phyloP scores from a whole-genome alignment of 2,329 filamentous ascomycete genomes.

The Ophiognomonia clavigignenti-juglandacearum region DNA sequence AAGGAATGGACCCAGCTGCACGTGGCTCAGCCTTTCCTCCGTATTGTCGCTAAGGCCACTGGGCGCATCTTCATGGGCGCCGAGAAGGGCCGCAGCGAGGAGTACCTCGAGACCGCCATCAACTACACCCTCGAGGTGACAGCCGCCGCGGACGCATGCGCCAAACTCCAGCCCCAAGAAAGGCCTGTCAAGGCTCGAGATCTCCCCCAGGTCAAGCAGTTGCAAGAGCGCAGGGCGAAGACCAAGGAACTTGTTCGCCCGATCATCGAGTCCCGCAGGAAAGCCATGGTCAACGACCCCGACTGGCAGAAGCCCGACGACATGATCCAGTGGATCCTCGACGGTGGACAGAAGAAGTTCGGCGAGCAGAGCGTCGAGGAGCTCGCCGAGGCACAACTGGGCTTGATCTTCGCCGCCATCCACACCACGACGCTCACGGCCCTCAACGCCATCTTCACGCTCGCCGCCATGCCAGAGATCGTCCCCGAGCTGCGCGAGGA shows the following conservation, averaged over 20 bases:
- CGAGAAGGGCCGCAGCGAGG: constrained; percentile 38
- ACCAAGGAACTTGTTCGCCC: constrained; percentile 32
- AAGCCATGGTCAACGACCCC: constrained; percentile 18
- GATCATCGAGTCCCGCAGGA: constrained; percentile 27
- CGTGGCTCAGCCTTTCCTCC: constrained; percentile 36
- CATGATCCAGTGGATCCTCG: constrained; percentile 42
- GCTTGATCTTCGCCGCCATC: constrained; percentile 44
- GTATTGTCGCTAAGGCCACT: constrained; percentile 40
- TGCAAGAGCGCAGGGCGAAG: constrained; percentile 27
- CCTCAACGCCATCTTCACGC: constrained; percentile 46
- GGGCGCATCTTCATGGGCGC: constrained; percentile 43
- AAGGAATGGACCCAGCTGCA: constrained; percentile 36
- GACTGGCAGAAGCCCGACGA: constrained; percentile 34
- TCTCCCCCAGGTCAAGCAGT: constrained; percentile 29
- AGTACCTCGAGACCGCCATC: constrained; percentile 41
- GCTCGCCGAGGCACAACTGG: constrained; percentile 37
- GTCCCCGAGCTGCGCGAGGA: constrained; percentile 48
- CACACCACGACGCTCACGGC: constrained; percentile 43
- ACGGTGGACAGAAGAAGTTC: constrained; percentile 31
- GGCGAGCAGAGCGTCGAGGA: constrained; percentile 26
- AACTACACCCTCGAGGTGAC: constrained; percentile 41
- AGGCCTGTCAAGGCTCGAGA: constrained; percentile 28
- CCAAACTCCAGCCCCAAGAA: constrained; percentile 25
- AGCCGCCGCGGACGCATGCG: constrained; percentile 27
- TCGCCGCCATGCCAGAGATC: constrained; percentile 45